Base-by-base conservation (phyloP, 352 stramenopile species). In the Globisporangium abappressorium region DNA sequence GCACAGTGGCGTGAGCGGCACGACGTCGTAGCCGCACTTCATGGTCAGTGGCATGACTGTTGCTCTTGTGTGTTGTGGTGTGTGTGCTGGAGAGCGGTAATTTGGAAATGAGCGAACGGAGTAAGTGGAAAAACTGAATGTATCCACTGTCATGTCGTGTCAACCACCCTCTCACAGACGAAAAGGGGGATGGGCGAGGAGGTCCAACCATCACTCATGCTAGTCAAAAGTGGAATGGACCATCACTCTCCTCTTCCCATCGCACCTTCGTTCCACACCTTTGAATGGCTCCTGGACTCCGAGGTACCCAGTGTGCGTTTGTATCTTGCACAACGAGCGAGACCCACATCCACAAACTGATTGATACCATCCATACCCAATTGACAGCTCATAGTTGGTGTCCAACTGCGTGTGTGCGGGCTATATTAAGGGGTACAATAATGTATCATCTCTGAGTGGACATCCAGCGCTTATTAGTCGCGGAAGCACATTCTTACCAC, bases 131-230 rank as follows among this genome's bases (percentile, higher is more conserved):
- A 15, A 46, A 46, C 38, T 46, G 38, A 46, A 46, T 46, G 38
- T 46, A 46, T 20, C 38, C 38, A 46, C 38, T 46, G 38, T 46
- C 38, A 46, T 12, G 38, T 20, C 12, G 38, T 46, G 38, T 20
- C 38, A 46, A 46, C 38, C 38, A 46, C 36, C 36, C 34, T 43
- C 11, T 20, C 38, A 46, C 38, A 59, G 30, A 9, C 22, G 24
- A 41, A 41, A 59, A 59, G 24, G 54, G 54, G 12, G 54, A 59
- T 59, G 54, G 54, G 24, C 24, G 15, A 51, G 28, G 33, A 22
- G 34, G 22, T 24, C 24, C 5, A 8, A 62, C n/a, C 57, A 62
- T 47, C 57, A 62, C 57, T 62, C 34, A 62, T 62, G n/a, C 57
- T 33, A 51, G 28, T 33, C 57, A 62, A 62, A 46, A 34, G 9